Base-by-base conservation (phyloP, 2,329 filamentous ascomycete species). In the Leptographium lundbergii region DNA sequence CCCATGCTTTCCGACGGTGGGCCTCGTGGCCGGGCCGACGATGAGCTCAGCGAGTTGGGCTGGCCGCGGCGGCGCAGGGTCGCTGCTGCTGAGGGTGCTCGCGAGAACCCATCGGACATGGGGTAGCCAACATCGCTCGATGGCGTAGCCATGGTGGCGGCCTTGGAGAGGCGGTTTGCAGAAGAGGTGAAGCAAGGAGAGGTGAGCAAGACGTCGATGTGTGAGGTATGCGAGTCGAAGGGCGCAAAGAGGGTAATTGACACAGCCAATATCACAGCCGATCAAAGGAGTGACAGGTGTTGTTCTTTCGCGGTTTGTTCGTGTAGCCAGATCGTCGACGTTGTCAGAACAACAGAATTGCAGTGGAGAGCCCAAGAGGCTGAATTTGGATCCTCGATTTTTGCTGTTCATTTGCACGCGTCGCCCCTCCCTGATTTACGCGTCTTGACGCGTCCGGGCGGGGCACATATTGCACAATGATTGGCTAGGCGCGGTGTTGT, bases 1-100 rank as follows among this genome's bases (percentile, higher is more conserved):
- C 77, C 81, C 62, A 78, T 67, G 62, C 79, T 84, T 69, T 86
- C 83, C 5, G 83, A 85, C 1, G 81, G 82, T n/a, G 81, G 82
- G 0, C 75, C 81, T 64, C 79, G 73, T 29, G 81, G 80, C 45
- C 80, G 75, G 17, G 75, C 72, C 45, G 75, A 74, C 7, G 80
- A 81, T 9, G 80, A 82, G 51, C 78, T 77, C 51, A 61, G 54
- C 60, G 75, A 75, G 57, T 75, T 73, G 57, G 69, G 71, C 34
- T 70, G 67, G 61, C 73, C 72, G 59, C 73, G 60, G 10, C 47
- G 70, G 62, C 73, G 73, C 56, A 77, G 76, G 51, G 78, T 76
- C 57, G 69, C 67, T 47, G 70, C 70, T 54, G 71, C 67, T 14
- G 60, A 61, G n/a, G 17, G 48, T 5, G 58, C 55, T 62, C 73